A percentile compares a stretch with the other conserved stretches of the same genome.
Conservation (phyloP, 768 basidiomycete genomes). For the Leccinum boreale region DNA sequence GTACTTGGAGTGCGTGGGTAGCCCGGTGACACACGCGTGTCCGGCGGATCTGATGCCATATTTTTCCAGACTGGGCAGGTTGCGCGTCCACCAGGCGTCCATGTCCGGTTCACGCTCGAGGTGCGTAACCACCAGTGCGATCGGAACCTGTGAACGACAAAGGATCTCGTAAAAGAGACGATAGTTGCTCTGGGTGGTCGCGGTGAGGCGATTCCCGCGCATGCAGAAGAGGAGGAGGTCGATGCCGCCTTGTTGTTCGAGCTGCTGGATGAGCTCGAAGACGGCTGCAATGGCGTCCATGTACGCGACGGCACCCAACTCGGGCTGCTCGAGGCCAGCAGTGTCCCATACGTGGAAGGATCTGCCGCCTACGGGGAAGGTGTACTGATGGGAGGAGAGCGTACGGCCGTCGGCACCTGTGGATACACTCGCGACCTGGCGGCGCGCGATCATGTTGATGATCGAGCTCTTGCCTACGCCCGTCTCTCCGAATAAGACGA, state of each 20-base stretch:
- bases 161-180: too few relatives aligned
- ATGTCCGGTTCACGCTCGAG: constrained; percentile 35
- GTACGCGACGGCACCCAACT: constrained; percentile 18
- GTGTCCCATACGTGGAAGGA: constrained; percentile 31
- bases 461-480: constrained; percentile 33
- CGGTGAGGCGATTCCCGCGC: too few relatives aligned
- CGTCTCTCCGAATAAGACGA: constrained; percentile 43
- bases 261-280: constrained; percentile 31
- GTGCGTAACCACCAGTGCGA: constrained; percentile 11
- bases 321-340: constrained; percentile 29
- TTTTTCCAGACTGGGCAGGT: constrained; percentile 17
- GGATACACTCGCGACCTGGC: constrained; percentile 16
- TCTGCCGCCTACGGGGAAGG: constrained; percentile 14
- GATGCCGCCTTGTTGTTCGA: constrained; percentile 32
- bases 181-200: too few relatives aligned
- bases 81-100: constrained; percentile 34
- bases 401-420: constrained; percentile 33
- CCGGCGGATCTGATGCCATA: constrained; percentile 21
- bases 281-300: constrained; percentile 27
- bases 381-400: constrained; percentile 26
- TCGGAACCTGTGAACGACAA: too few relatives aligned
- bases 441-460: constrained; percentile 30
- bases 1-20: constrained; percentile 19
- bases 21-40: constrained; percentile 33
- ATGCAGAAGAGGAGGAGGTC: constrained; percentile 29